Base-by-base conservation (phyloP, 2,329 filamentous ascomycete genomes). In the Microsporum canis region DNA sequence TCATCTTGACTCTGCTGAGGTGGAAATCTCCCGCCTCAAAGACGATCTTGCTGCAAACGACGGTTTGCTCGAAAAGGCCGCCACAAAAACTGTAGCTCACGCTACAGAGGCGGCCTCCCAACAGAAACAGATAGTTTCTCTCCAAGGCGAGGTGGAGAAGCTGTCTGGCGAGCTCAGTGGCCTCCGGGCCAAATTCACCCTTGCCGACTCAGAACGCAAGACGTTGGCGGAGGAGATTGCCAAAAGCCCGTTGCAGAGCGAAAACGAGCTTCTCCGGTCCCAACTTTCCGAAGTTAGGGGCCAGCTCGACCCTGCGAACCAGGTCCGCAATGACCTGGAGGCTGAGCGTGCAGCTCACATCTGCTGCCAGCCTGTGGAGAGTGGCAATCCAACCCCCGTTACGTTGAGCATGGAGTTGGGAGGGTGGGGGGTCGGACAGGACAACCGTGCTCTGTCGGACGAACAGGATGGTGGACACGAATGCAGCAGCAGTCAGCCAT, bases 71-170 rank as follows among this genome's bases (percentile, higher is more conserved):
- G 57, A 45, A 8, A 39, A 33, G 7, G 33, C 41, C 14, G 29
- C 31, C 57, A 58, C 49, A 6, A 55, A 63, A 43, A 43, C 55
- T 36, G 38, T 36, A 10, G 57, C 58, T 34, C 45, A 55, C 43
- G 33, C 12, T 31, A 45, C 56, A 12, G 34, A 59, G 41, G 8
- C 51, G 27, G 41, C 10, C 6, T 14, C 47, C 56, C 38, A 59
- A 55, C 29, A 55, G 53, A 36, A 57, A 33, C 56, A 61, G 36
- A 41, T 59, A 10, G 45, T n/a, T 8, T 36, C 47, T n/a, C 58
- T 64, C 23, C 51, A 27, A n/a, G 56, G 49, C 23, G 61, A 64
- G 47, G 53, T 58, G 29, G 34, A 63, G 27, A 29, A 53, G 10
- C 41, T 47, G 14, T 45, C 57, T 59, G 39, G 43, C 31, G 39